phyloP scores from a whole-genome alignment of 1,284 basidiomycete species.

The Pseudozyma hubeiensis region DNA sequence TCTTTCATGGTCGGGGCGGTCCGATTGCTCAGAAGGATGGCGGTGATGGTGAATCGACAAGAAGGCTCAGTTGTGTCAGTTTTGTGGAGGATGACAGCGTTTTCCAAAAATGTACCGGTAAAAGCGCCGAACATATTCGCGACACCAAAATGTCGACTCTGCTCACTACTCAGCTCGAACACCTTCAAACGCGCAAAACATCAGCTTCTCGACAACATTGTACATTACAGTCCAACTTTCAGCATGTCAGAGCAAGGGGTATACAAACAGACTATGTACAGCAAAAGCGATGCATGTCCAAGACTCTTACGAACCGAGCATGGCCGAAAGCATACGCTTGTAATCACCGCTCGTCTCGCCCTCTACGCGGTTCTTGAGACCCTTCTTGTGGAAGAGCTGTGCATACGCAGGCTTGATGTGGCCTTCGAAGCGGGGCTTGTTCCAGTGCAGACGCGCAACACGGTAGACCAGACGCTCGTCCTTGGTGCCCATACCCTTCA shows the following conservation, averaged over 20 bases:
- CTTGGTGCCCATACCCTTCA: constrained; percentile 67
- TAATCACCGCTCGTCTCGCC: constrained; percentile 64
- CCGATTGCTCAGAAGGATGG: not conserved
- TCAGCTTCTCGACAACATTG: not conserved
- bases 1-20: too few species aligned
- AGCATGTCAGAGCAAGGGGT: not conserved
- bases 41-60: constrained; percentile 1
- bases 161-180: not conserved
- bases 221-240: not conserved
- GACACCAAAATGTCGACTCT: not conserved
- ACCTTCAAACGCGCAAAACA: not conserved
- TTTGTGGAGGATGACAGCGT: constrained; percentile 14
- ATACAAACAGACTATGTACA: constrained; percentile 22
- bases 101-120: not conserved
- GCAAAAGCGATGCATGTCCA: not conserved
- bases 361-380: constrained; percentile 56
- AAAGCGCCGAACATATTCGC: constrained; percentile 6
- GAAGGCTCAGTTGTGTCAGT: not conserved
- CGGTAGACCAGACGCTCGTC: constrained; percentile 58
- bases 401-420: constrained; percentile 65
- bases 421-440: constrained; percentile 55
- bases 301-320: constrained; percentile 46
- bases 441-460: constrained; percentile 63
- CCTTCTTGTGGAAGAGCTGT: constrained; percentile 60
- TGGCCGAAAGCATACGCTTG: constrained; percentile 53